phyloP scores from a whole-genome alignment of 2,329 filamentous ascomycete genomes.

The Aspergillus sclerotialis region DNA sequence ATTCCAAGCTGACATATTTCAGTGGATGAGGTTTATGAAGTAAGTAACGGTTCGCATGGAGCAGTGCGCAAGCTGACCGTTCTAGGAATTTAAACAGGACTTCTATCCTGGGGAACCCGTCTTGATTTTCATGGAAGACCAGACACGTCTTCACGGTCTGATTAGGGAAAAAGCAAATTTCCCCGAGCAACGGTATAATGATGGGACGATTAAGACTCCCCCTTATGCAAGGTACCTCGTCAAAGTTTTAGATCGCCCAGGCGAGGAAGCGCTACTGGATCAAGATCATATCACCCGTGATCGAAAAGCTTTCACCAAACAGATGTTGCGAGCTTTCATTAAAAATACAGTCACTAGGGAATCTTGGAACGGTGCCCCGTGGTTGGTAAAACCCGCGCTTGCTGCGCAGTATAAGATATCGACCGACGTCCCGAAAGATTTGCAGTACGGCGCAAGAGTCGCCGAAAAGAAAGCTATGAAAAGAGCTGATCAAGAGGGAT shows the following conservation, averaged over 20 bases:
- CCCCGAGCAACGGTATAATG: conserved; percentile 49
- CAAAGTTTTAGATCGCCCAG: conserved; percentile 59
- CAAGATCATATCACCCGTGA: conserved; percentile 79
- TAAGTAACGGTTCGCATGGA: conserved; percentile 18
- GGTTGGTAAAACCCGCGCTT: conserved; percentile 83
- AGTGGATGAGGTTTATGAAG: conserved; percentile 47
- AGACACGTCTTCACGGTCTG: conserved; percentile 63
- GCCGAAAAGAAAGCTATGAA: conserved; percentile 70
- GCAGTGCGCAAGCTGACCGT: too few species aligned
- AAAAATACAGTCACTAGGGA: conserved; percentile 91
- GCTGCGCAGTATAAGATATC: conserved; percentile 80
- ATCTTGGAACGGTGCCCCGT: conserved; percentile 91
- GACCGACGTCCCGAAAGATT: conserved; percentile 73
- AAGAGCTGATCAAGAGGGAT: conserved; percentile 43
- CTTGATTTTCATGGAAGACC: conserved; percentile 62
- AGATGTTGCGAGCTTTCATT: conserved; percentile 86
- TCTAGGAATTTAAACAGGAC: conserved; percentile 69
- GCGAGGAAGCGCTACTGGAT: conserved; percentile 70
- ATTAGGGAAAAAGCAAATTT: conserved; percentile 84
- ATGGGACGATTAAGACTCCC: conserved; percentile 60
- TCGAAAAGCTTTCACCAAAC: conserved; percentile 87
- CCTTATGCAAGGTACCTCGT: conserved; percentile 77
- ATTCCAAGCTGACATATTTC: conserved; percentile 12
- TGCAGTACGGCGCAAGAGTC: conserved; percentile 73
- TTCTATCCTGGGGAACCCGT: conserved; percentile 87